Evolutionary conservation across 768 basidiomycete species (phyloP), one percentile per base, ranked within the genome.

Genomic region (Suillus plorans): DNA sequence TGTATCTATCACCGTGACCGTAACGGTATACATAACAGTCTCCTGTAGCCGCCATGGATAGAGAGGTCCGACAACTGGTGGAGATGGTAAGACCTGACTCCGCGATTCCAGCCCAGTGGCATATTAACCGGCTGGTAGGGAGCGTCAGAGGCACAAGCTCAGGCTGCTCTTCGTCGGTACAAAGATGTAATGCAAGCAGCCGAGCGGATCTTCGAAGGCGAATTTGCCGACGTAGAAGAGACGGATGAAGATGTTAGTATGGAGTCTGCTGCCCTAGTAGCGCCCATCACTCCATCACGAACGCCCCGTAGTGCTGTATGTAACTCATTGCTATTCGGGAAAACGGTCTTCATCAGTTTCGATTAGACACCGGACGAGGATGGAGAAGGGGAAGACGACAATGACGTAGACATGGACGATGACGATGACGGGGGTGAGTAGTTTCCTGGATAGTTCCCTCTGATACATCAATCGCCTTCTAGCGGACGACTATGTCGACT

Each of bases 181-280:
- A 91, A 87, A 67, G 95, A 98, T 82, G 94, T 95, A 42, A 93
- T 94, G 91, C 84, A 92, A 72, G 95, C 95, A 16, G 94, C 95
- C 3, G 94, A 94, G 74, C 83, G 84, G 55, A 87, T 94, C 65
- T 91, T 94, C 66, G 89, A 91, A 67, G 95, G 95, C 14, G 87
- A 89, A 68, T 95, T 92, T 70, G 90, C 92, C 70, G 79, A 90
- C 72, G 79, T 93, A n/a, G 77, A 70, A n/a, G 81, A 79, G 42
- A 77, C 73, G 22, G 78, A 86, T 59, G 87, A 80, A 2, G 85
- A 88, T 69, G 79, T 79, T 52, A 79, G 79, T 49, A 85, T 86
- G 82, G 73, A 72, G 18, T 72, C 75, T 25, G 57, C 60, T 50
- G 74, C 67, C 59, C 70, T 66, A 41, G 57, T 56, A 34, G 67